Base-by-base conservation (phyloP, 306 rosid genomes). In the Cyamopsis tetragonoloba region DNA sequence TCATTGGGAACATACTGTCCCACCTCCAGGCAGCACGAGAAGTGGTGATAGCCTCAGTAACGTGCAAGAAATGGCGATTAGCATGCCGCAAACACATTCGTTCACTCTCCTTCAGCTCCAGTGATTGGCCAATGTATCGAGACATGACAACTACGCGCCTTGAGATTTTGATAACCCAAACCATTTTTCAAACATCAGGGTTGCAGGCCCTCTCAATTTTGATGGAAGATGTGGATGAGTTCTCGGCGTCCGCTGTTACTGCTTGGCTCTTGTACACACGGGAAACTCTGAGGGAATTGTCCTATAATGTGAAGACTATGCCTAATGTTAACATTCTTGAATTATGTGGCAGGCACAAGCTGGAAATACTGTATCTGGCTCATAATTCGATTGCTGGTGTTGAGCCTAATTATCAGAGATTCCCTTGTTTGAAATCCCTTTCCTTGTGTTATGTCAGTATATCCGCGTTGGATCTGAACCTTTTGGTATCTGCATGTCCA, bases 251-350 rank as follows among this genome's bases (percentile, higher is more conserved):
- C 0, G 77, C 91, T 0, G 84, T 86, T 67, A 81, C 87, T 62
- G 91, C 96, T 56, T 91, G 97, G 96, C 89, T 91, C 51, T 83
- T 91, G 89, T 86, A 84, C 65, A 88, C 96, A 5, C 70, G 82
- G 60, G 86, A 86, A 17, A 83, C 89, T 11, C 26, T 88, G 66
- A 76, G 82, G 44, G 70, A 77, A 6, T 71, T 91, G 42, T 67
- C 63, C 42, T 91, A 88, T 72, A 84, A 84, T 71, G 91, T 86
- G 42, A 68, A 79, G 71, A 86, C 97, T 17, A 69, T 63, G 66
- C 78, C 82, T 18, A 72, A 72, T 77, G 79, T 91, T 48, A 86
- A 86, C 68, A 79, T 91, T 56, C 83, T 88, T 35, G 95, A 91
- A 63, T 83, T 79, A 72, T 84, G 96, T 44, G 84, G 97, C 58